phyloP scores from a whole-genome alignment of 169 alveolate genomes.

The Plasmodium gallinaceum region DNA sequence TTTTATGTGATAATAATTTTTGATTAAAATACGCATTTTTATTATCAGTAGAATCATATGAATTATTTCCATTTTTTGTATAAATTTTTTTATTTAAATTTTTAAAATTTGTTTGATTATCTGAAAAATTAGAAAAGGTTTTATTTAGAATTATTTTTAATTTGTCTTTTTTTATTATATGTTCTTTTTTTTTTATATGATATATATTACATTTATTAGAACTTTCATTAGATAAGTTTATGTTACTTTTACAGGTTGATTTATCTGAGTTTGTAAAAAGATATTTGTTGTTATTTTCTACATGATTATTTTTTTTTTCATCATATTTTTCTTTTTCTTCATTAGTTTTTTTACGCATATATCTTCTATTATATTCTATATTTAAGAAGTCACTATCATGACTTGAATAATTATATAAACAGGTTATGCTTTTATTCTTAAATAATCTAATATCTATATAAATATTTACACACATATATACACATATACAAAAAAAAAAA shows the following conservation, averaged over 20 bases:
- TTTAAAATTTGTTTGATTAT: background rate
- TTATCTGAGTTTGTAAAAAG: too few relatives aligned
- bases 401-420: constrained; percentile 18
- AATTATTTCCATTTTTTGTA: background rate
- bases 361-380: background rate
- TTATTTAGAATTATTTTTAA: constrained; percentile 9
- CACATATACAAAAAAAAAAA: background rate
- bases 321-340: background rate
- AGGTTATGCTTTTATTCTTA: background rate
- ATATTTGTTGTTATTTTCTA: background rate
- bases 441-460: background rate
- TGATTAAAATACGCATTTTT: background rate
- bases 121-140: constrained; percentile 4
- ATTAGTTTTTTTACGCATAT: background rate
- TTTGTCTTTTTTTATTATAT: background rate
- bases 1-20: background rate
- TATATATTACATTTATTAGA: too few relatives aligned
- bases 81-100: background rate
- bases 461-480: background rate
- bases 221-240: too few relatives aligned
- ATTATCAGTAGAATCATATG: background rate
- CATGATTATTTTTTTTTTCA: background rate
- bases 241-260: too few relatives aligned
- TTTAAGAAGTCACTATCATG: constrained; percentile 18
- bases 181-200: background rate